Conservation (phyloP, 139 green algal species). For the Yamagishiella unicocca region DNA sequence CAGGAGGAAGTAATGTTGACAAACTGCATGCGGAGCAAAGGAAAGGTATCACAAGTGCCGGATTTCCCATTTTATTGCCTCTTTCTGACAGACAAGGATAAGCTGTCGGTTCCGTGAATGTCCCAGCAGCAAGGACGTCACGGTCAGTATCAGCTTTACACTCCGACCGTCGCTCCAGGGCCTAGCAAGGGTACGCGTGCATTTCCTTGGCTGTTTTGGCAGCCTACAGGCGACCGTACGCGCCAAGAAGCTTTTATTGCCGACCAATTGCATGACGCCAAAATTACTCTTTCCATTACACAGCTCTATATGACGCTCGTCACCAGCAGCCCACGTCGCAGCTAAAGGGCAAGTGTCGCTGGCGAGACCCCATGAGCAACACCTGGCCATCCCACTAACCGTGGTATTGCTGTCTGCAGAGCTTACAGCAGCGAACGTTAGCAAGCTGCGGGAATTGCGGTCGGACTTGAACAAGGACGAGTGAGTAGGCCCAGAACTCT, state of each 20-base stretch:
- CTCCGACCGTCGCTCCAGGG: conserved; percentile 1
- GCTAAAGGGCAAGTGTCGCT: conserved; percentile 1
- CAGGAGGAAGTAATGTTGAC: too few relatives aligned
- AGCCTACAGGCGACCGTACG: too few relatives aligned
- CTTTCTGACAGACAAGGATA: too few relatives aligned
- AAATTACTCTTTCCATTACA: neutral
- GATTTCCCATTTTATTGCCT: too few relatives aligned
- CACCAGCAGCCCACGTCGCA: conserved; percentile 29
- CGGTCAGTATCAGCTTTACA: conserved; percentile 1
- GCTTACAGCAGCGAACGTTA: conserved; percentile 20
- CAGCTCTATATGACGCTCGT: neutral
- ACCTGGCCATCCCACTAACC: neutral
- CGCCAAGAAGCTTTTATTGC: neutral
- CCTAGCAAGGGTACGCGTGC: neutral
- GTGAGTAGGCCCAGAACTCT: neutral
- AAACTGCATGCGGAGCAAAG: too few relatives aligned
- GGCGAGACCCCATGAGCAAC: neutral
- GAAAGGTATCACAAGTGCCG: too few relatives aligned
- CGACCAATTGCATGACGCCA: neutral
- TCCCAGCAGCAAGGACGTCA: conserved; percentile 17
- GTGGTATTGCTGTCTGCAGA: too few relatives aligned
- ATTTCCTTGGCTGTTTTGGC: neutral
- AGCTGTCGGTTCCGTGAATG: conserved; percentile 6
- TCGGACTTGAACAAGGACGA: conserved; percentile 37
- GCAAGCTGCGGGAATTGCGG: conserved; percentile 18